Conservation (phyloP, 176 grass and related monocot genomes). For the Cenchrus fungigraminus region DNA sequence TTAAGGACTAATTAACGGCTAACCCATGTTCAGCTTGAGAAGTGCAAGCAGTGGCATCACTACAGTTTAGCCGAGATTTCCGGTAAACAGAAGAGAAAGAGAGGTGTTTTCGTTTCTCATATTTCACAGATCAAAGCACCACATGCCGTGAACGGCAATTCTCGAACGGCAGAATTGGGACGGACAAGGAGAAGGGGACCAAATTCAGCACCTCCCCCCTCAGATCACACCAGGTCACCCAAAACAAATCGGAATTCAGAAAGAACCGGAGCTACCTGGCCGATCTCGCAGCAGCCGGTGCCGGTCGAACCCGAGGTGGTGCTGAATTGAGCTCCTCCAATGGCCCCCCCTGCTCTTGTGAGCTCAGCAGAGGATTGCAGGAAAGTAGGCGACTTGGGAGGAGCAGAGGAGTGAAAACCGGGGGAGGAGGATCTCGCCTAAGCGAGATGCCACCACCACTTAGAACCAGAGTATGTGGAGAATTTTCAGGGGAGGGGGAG, state of each 20-base stretch:
- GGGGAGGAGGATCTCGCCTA: constrained; percentile 45
- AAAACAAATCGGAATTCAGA: constrained; percentile 15
- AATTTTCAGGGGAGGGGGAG: constrained; percentile 38
- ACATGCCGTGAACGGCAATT: constrained; percentile 34
- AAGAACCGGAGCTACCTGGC: constrained; percentile 39
- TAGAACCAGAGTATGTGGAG: constrained; percentile 30
- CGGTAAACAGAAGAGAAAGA: neutral
- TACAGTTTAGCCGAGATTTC: constrained; percentile 15
- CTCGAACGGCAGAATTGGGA: constrained; percentile 18
- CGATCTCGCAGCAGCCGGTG: constrained; percentile 31
- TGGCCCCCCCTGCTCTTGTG: constrained; percentile 14
- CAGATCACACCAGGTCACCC: constrained; percentile 32
- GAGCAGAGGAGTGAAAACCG: constrained; percentile 30
- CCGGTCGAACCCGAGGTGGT: constrained; percentile 34
- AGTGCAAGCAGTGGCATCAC: constrained; percentile 11
- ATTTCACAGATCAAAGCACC: constrained; percentile 41
- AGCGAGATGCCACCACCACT: constrained; percentile 47
- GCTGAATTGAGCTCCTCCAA: constrained; percentile 38
- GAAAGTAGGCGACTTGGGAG: neutral
- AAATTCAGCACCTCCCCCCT: constrained; percentile 20
- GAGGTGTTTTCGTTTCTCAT: neutral
- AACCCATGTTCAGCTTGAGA: constrained; percentile 25
- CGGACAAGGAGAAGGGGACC: neutral
- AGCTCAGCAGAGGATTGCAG: constrained; percentile 27
- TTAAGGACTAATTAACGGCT: constrained; percentile 14